Base-by-base conservation (phyloP, 2,329 filamentous ascomycete species). In the Aspergillus ochraceoroseus region DNA sequence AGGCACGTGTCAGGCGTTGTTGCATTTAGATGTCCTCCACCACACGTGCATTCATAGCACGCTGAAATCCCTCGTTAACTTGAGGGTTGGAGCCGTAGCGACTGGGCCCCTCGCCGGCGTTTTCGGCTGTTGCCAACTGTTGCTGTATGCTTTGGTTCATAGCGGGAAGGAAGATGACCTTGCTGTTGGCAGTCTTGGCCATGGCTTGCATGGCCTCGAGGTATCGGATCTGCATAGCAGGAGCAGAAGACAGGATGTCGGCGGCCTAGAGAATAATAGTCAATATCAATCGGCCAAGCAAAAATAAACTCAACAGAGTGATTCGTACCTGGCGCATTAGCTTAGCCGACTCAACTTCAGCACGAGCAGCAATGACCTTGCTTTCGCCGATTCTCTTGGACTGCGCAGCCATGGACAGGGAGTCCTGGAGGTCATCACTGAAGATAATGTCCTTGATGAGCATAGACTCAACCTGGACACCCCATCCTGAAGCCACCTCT, bases 381-480 rank as follows among this genome's bases (percentile, higher is more conserved):
- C 84, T 88, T 70, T 98, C 92, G 71, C 92, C 92, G 42, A 95
- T 95, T 55, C 92, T 84, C 83, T 96, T 96, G 73, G 84, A 87
- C 76, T 98, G 92, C 3, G 92, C 92, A 26, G 92, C 92, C 92
- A 98, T 96, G 62, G 87, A 94, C 34, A 98, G 79, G 12, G 86
- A 92, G 60, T 96, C 90, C 69, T 98, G 92, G 30, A 98, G 76
- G 54, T 96, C 92, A 61, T 87, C 81, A 69, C 82, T 88, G 79
- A 98, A 98, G 64, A 96, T 85, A 62, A 98, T 94, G 67, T 98
- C 92, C 72, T 98, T 96, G 77, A 98, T 90, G 54, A 98, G 81
- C 90, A 98, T 98, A 60, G 83, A 89, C 75, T 96, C 92, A 43
- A 96, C 92, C 61, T 87, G 81, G 5, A 95, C 90, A 69, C 92